Evolutionary conservation across 108 stramenopile genomes (phyloP).

Genomic region (Mediolabrus comicus): DNA sequence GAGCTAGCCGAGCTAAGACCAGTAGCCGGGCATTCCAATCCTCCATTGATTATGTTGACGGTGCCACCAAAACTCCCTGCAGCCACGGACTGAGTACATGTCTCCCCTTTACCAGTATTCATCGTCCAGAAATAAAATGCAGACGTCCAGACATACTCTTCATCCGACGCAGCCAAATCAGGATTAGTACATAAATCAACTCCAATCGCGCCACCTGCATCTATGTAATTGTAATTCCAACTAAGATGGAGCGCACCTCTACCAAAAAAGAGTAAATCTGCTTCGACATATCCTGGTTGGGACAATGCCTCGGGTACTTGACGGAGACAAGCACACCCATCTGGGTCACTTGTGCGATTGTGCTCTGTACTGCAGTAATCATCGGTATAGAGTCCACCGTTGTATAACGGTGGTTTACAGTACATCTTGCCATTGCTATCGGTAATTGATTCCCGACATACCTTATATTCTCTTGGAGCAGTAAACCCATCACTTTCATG

Average conservation of each 20-base stretch:
- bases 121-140: slow-evolving; percentile 25
- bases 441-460: not conserved
- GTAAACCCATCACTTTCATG: slow-evolving; percentile 18
- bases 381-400: not conserved
- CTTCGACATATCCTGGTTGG: not conserved
- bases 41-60: slow-evolving; percentile 9
- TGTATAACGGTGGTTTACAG: not conserved
- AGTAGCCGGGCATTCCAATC: slow-evolving; percentile 5
- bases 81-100: not conserved
- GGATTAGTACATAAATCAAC: slow-evolving; percentile 8
- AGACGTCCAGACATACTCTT: not conserved
- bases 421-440: not conserved
- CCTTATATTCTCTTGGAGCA: slow-evolving; percentile 6
- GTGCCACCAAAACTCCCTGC: slow-evolving; percentile 18
- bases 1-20: not conserved
- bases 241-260: slow-evolving; percentile 18
- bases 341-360: too few species aligned
- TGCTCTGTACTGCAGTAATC: slow-evolving; percentile 11
- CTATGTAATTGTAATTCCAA: slow-evolving; percentile 34
- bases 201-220: slow-evolving; percentile 7
- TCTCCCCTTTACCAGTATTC: not conserved
- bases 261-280: slow-evolving; percentile 16
- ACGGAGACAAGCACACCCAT: slow-evolving; percentile 17
- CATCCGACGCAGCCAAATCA: slow-evolving; percentile 19
- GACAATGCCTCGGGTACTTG: not conserved